These are phyloP conservation scores for Calycina marina DNA, from an alignment of 2,329 filamentous ascomycete species.

Conservation along the genomic window DNA sequence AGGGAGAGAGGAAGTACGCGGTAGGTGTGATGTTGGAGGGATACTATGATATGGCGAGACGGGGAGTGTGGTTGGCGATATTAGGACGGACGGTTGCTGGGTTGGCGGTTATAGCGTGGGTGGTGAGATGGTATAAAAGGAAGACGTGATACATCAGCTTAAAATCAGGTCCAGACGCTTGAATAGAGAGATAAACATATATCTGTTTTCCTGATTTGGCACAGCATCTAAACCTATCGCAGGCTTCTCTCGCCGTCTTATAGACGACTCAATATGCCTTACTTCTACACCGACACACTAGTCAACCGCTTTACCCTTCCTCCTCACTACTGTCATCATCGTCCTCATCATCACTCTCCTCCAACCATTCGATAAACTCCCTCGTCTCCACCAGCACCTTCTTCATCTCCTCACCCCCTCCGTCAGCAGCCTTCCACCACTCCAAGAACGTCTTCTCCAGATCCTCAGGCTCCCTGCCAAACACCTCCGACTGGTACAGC, in stretches of 20 bases:
- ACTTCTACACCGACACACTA: background rate
- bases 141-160: too few species aligned
- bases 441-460: slow-evolving; percentile 78
- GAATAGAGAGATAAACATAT: too few species aligned
- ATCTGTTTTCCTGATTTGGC: too few species aligned
- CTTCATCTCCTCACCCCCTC: slow-evolving; percentile 46
- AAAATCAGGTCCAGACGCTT: too few species aligned
- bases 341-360: slow-evolving; percentile 54
- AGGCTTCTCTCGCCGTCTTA: too few species aligned
- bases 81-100: background rate
- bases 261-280: too few species aligned
- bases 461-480: too few species aligned
- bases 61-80: slow-evolving; percentile 14
- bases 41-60: slow-evolving; percentile 20
- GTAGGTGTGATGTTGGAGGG: slow-evolving; percentile 21
- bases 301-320: too few species aligned
- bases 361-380: slow-evolving; percentile 71
- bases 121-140: too few species aligned
- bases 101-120: background rate
- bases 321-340: slow-evolving; percentile 19
- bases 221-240: too few species aligned
- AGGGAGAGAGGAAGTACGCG: slow-evolving; percentile 15
- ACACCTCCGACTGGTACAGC: slow-evolving; percentile 69
- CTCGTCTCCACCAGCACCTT: slow-evolving; percentile 59
- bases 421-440: slow-evolving; percentile 67